Conservation (phyloP, 2,329 filamentous ascomycete species). For the Cladosporium austrohemisphaericum region DNA sequence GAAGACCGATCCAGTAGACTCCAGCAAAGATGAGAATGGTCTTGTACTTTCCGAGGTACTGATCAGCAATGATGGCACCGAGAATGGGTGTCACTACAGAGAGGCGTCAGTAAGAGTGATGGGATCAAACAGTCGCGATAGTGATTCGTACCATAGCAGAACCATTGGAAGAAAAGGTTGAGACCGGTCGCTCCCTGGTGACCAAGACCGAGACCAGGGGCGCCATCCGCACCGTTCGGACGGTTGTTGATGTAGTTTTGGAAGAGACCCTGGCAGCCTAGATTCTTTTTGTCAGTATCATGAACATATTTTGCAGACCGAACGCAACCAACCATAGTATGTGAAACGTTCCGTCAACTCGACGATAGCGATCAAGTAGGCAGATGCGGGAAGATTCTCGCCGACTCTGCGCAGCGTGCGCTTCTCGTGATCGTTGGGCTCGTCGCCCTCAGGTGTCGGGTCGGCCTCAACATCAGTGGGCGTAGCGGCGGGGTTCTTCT, state of each 20-base stretch:
- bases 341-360: conserved; percentile 50
- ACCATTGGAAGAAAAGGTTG: conserved; percentile 48
- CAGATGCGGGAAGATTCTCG: conserved; percentile 44
- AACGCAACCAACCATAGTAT: too few species aligned
- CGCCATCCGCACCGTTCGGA: conserved; percentile 36
- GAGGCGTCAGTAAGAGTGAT: not conserved
- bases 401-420: conserved; percentile 43
- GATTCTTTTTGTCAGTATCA: conserved; percentile 19
- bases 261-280: conserved; percentile 38
- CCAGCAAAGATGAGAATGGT: conserved; percentile 65
- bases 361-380: conserved; percentile 48
- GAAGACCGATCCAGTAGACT: conserved; percentile 63
- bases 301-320: too few species aligned
- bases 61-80: conserved; percentile 57
- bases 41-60: conserved; percentile 64
- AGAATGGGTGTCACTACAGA: conserved; percentile 40
- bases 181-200: conserved; percentile 43
- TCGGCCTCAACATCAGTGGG: conserved; percentile 20
- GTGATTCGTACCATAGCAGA: conserved; percentile 36
- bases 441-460: conserved; percentile 30
- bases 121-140: not conserved
- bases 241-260: conserved; percentile 49
- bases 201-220: conserved; percentile 39
- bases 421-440: conserved; percentile 43
- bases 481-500: conserved; percentile 20